These are phyloP conservation scores for Phytophthora rubi DNA, from an alignment of 352 stramenopile species.

Conservation along the genomic window DNA sequence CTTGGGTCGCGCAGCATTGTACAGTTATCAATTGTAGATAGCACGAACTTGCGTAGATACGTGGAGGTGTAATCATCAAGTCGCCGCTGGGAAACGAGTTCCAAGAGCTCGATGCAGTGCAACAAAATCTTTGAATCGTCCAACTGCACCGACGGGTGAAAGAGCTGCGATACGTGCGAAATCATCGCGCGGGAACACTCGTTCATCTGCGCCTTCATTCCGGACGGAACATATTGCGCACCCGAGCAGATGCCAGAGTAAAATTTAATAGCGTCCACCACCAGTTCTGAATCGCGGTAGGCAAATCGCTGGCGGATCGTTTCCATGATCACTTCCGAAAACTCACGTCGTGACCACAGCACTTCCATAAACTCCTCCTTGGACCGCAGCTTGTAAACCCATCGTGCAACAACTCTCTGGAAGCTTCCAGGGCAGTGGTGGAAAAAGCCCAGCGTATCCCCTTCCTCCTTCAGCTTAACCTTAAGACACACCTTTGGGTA, in stretches of 20 bases:
- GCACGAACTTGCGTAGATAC: conserved; percentile 87
- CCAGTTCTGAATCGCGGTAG: conserved; percentile 84
- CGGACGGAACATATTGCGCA: conserved; percentile 72
- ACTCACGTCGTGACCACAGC: conserved; percentile 79
- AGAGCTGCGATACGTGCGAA: conserved; percentile 87
- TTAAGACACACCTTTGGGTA: conserved; percentile 89
- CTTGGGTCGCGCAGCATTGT: conserved; percentile 67
- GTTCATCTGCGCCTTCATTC: conserved; percentile 85
- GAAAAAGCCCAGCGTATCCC: conserved; percentile 83
- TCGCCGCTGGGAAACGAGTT: conserved; percentile 81
- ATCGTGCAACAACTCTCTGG: conserved; percentile 84
- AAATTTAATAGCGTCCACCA: conserved; percentile 89
- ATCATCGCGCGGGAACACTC: conserved; percentile 87
- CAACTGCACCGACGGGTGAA: conserved; percentile 84
- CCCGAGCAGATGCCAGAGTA: conserved; percentile 84
- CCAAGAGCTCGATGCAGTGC: conserved; percentile 87
- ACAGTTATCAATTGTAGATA: conserved; percentile 87
- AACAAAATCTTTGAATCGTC: conserved; percentile 86
- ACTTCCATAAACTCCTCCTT: conserved; percentile 87
- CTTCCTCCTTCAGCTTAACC: conserved; percentile 85
- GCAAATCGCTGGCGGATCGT: conserved; percentile 87
- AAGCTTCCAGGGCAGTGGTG: conserved; percentile 89
- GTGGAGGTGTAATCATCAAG: conserved; percentile 88
- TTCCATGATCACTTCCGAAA: conserved; percentile 88
- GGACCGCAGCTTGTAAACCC: conserved; percentile 86